Conservation (phyloP, 2,329 filamentous ascomycete species). For the Colletotrichum gloeosporioides region DNA sequence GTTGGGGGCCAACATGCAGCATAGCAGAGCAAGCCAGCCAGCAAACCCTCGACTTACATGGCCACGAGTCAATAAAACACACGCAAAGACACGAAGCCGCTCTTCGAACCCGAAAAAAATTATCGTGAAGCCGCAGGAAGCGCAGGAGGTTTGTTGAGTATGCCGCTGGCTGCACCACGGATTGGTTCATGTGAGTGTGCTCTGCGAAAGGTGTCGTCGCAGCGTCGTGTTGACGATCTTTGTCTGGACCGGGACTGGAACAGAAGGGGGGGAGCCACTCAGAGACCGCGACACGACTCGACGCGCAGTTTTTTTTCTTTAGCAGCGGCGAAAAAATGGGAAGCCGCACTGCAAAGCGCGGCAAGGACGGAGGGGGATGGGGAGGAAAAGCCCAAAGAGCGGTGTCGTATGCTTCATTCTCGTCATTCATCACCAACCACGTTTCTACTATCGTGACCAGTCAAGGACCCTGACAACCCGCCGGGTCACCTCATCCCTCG, state of each 20-base stretch:
- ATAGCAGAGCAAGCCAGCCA: not conserved
- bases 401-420: slow-evolving; percentile 8
- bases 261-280: not conserved
- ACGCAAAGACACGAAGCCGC: not conserved
- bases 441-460: not conserved
- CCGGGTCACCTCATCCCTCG: not conserved
- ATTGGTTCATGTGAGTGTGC: not conserved
- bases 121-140: slow-evolving; percentile 14
- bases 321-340: not conserved
- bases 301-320: not conserved
- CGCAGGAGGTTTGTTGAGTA: not conserved
- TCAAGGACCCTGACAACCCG: not conserved
- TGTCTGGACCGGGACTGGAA: not conserved
- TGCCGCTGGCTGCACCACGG: not conserved
- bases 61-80: not conserved
- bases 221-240: not conserved
- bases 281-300: not conserved
- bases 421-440: not conserved
- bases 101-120: not conserved
- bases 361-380: not conserved
- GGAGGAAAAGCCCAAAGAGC: not conserved
- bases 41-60: not conserved
- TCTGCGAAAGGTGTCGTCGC: not conserved
- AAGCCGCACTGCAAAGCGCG: not conserved
- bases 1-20: not conserved